These are phyloP conservation scores for Saturnispora dispora DNA, from an alignment of 805 yeast species.

Conservation along the genomic window DNA sequence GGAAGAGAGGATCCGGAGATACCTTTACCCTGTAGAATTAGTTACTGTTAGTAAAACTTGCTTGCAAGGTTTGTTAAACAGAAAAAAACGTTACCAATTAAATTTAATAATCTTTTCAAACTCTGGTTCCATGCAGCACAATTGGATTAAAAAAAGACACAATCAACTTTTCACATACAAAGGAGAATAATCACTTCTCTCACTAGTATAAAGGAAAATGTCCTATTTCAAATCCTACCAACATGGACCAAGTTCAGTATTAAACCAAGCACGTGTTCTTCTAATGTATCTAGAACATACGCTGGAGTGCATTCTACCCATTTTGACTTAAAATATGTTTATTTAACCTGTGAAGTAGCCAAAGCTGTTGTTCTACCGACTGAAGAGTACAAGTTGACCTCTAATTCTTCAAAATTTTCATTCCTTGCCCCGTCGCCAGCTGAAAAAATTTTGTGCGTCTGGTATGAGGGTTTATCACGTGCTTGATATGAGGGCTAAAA, in stretches of 20 bases:
- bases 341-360: constrained; percentile 9
- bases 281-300: constrained; percentile 44
- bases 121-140: constrained; percentile 46
- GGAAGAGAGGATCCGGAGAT: constrained; percentile 98
- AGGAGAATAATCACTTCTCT: not conserved
- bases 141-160: not conserved
- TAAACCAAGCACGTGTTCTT: constrained; percentile 11
- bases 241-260: constrained; percentile 26
- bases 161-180: not conserved
- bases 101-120: constrained; percentile 22
- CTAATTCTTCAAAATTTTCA: not conserved
- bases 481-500: not conserved
- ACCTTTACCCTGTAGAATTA: constrained; percentile 80
- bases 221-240: constrained; percentile 18
- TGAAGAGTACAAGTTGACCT: not conserved
- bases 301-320: constrained; percentile 99
- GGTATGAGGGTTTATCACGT: constrained; percentile 7
- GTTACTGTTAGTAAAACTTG: constrained; percentile 27
- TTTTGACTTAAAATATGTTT: constrained; percentile 37
- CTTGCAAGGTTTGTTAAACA: not conserved
- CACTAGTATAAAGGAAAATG: not conserved
- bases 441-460: not conserved
- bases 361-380: constrained; percentile 6
- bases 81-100: constrained; percentile 23
- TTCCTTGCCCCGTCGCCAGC: not conserved